Evolutionary conservation across 2,329 filamentous ascomycete species (phyloP), one percentile per base, ranked within the genome.

Genomic region (Paecilomyces dactylethromorphus): DNA sequence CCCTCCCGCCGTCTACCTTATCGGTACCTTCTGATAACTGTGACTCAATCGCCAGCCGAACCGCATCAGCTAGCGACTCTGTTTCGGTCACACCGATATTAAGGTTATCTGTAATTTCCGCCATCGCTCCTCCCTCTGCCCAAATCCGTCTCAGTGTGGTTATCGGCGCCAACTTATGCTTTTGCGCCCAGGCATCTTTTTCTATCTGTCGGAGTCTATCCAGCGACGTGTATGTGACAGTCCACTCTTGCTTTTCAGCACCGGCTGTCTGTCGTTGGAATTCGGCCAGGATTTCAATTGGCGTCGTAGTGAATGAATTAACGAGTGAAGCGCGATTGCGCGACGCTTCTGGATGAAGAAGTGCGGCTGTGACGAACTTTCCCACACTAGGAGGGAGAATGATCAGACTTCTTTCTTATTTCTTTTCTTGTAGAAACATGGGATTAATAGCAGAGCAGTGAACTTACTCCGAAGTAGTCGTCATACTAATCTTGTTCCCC

Each of bases 111-210:
- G 84, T 82, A 71, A 82, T 81, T 1, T 83, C 79, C 65, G 89
- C 88, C 57, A 89, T 67, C 0, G 87, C 89, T 1, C 84, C 83
- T 0, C 87, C 87, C 63, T 86, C 81, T 0, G 81, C 81, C 87
- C 87, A 89, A 53, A 89, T 89, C 22, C 87, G 74, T 53, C 84
- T 75, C 60, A 89, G 71, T 0, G 86, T 88, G 53, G 78, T 78
- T 1, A 73, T 62, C 0, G 81, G 82, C 0, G 83, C 84, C n/a
- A 66, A 59, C 1, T 84, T 77, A 55, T 77, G 70, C 0, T 77
- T 76, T 22, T 77, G 74, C 13, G 76, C 76, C 81, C 83, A 87
- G 0, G 78, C 76, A 66, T 83, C 77, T 57, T 79, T 68, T 73
- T 89, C 87, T 4, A 81, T 64, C 22, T 78, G 69, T 56, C 76